These are phyloP conservation scores for Fusarium sp. DNA, from an alignment of 2,329 filamentous ascomycete genomes.

Conservation along the genomic window DNA sequence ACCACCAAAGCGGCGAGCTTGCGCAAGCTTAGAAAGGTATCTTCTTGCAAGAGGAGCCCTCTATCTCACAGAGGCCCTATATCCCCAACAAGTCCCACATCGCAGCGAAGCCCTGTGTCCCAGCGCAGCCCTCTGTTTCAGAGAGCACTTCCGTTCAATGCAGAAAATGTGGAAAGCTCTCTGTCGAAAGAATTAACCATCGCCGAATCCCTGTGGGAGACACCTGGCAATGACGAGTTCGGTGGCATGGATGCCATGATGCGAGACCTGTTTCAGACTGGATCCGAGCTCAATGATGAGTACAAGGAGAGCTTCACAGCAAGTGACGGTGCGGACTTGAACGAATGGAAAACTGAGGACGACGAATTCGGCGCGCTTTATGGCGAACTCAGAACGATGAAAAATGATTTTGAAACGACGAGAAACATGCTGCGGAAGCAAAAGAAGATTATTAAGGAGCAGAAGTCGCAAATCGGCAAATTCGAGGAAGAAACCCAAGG, in stretches of 20 bases:
- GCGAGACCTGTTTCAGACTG: not conserved
- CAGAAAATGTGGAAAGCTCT: not conserved
- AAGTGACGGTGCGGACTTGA: not conserved
- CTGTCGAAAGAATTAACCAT: not conserved
- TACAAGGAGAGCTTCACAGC: not conserved
- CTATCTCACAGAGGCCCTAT: not conserved
- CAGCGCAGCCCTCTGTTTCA: not conserved
- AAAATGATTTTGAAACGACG: not conserved
- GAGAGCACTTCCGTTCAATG: not conserved
- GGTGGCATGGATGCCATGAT: slow-evolving; percentile 2
- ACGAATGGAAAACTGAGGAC: slow-evolving; percentile 1
- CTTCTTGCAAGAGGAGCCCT: not conserved
- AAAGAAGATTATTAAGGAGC: not conserved
- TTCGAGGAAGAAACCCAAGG: not conserved
- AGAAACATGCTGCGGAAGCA: not conserved
- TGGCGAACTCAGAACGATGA: not conserved
- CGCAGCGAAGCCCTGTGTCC: too few relatives aligned
- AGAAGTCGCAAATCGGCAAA: not conserved
- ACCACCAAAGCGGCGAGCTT: too few relatives aligned
- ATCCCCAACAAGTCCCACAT: too few relatives aligned
- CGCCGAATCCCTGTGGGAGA: not conserved
- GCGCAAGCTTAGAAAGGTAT: not conserved
- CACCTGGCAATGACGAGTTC: too few relatives aligned
- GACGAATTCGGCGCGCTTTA: not conserved
- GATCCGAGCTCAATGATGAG: slow-evolving; percentile 4